Base-by-base conservation (phyloP, 257 asterid genomes). In the Verbascum thapsus region DNA sequence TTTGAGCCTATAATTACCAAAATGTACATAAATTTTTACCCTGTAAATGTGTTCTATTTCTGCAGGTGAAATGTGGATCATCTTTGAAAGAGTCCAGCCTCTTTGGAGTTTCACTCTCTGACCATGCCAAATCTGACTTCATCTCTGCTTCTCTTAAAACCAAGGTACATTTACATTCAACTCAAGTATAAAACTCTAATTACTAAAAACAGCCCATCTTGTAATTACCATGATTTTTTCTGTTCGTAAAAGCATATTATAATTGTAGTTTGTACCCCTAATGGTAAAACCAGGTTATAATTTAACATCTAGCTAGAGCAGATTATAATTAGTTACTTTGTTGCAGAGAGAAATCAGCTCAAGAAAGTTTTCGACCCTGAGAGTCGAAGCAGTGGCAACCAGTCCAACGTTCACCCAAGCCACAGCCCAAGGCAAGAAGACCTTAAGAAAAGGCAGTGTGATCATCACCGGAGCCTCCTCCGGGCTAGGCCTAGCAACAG, bases 391-490 rank as follows among this genome's bases (percentile, higher is more conserved):
- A 16, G 81, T 73, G 6, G 79, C 80, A 41, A 74, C 91, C 0
- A 44, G 90, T 17, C 99, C 95, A 16, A 73, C 76, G n/a, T 57
- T 73, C 55, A 78, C 81, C 35, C 74, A 76, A 7, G 70, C 84
- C 54, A 44, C 92, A 12, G 53, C 61, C 19, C 84, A 81, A 53
- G 85, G 80, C 35, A 84, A 92, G 81, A 92, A 88, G 77, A 85
- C 94, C 2, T 52, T 83, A 18, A 53, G 98, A 53, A 78, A 85
- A 67, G 97, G 98, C 49, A 83, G 69, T 2, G 95, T 80, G 8
- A 64, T 91, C 0, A 37, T 91, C 63, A 88, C 96, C 1, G 97
- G 98, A 10, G 94, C 98, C 53, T 91, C 96, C 12, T 91, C 97
- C 1, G 95, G 97, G 0, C 55, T 91, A 30, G 97, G 98, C 47